Evolutionary conservation across 1,139 yeast species (phyloP), one percentile per base, ranked within the genome.

Genomic region (Entelexis sorbosivorans): DNA sequence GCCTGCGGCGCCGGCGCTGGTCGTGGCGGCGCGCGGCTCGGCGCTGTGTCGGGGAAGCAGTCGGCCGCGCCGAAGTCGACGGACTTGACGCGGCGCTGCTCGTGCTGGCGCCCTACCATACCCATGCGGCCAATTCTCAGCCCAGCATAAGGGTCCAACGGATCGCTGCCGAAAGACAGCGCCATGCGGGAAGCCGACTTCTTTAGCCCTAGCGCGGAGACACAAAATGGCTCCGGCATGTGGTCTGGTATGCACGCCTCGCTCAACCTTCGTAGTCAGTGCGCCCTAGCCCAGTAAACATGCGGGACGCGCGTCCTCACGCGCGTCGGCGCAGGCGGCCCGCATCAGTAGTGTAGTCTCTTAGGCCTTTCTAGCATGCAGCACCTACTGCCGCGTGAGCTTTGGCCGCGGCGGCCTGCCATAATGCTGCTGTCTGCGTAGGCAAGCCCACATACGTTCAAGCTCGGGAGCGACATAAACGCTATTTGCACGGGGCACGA

Each of bases 1-100:
- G 20, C 61, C n/a, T n/a, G n/a, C n/a, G n/a, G n/a, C n/a, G n/a
- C n/a, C 24, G 24, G 24, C 24, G 6, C 24, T 22, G 24, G 6
- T 22, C 24, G 24, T 22, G 10, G 31, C 31, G 11, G 5, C 31
- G 31, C 13, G 13, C 13, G 31, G 13, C 3, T 11, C 31, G 10
- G 31, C 31, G 4, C 14, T 11, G n/a, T n/a, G n/a, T n/a, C n/a
- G n/a, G 1, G 14, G 14, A 11, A 4, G 13, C 13, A 10, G 14
- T 38, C 29, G 8, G 17, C 38, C 17, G 24, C 36, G 11, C 45
- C 28, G 14, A 22, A 14, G 16, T 20, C 38, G 6, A 17, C 45
- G 20, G 45, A 31, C 29, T 20, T 42, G 2, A n/a, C 36, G n/a
- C 36, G 45, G 20, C 38, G 36, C 26, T 29, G 29, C 13, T 29